Evolutionary conservation across 2,329 filamentous ascomycete species (phyloP), one percentile per base, ranked within the genome.

Genomic region (Fonsecaea pugnacius): DNA sequence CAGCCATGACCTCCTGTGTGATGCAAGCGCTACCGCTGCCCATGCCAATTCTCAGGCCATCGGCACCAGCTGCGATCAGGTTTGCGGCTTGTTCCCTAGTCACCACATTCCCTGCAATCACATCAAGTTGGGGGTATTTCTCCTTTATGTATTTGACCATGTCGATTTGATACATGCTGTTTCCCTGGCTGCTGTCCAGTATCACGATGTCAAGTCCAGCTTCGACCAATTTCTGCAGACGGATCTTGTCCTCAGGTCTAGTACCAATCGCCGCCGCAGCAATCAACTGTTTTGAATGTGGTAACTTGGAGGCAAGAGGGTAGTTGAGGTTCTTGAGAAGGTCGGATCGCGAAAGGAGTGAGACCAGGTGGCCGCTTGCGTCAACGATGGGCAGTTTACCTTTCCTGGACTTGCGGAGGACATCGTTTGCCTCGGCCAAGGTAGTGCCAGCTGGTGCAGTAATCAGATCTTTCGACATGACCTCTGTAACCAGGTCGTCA

Each of bases 1-100:
- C 94, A 72, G 95, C 95, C 95, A 99, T 99, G 76, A 99, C 96
- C 82, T 99, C 95, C 81, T 99, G 95, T 62, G 95, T 99, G 73
- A 99, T 99, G 80, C 95, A 99, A 75, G 95, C 95, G 75, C 91
- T 96, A 75, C 95, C 95, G 76, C 92, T 96, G 72, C 95, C 95
- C 95, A 99, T 99, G 77, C 95, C 95, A 75, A 99, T 99, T 77
- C 95, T 91, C 72, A 99, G 87, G 77, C 95, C 96, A 77, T 99
- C 95, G 64, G 91, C 94, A 76, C 95, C 95, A 70, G 94, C 95
- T 67, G 91, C 91, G 74, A 99, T 98, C 71, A 99, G 83, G 68
- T 86, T 83, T 59, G 96, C 95, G 71, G 95, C 95, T 83, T 99
- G 95, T 78, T 98, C 94, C 61, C 94, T 89, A 63, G 95, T 99